Evolutionary conservation across 768 basidiomycete species (phyloP), one percentile per base, ranked within the genome.

Genomic region (Dentipellis sp.): DNA sequence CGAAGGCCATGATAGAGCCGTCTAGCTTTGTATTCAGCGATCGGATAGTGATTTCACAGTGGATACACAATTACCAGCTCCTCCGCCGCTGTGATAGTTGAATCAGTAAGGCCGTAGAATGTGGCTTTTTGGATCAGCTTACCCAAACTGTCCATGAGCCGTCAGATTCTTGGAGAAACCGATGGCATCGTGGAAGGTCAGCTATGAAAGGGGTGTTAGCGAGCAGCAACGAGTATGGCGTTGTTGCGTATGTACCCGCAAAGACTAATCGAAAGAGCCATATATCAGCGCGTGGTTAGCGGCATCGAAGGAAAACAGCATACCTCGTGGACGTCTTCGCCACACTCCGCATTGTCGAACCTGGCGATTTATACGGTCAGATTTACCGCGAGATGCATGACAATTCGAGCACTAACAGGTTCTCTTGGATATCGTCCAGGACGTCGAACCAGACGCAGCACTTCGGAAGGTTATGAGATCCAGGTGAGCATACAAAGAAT

Each of bases 381-480:
- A 29, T 29, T 29, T 29, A 29, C 29, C 3, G 29, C 29, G 3
- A 29, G 29, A 29, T 29, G 29, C 29, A 29, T 29, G 29, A 29
- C 6, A 6, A 3, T 29, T 29, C 29, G 6, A 6, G 6, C 14
- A 34, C 54, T 42, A 50, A 66, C 60, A 75, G 60, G 58, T 73
- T 71, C 21, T 59, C 58, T 56, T 74, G 74, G 38, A 75, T 58
- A 51, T 75, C 73, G 36, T 71, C 70, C 7, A 73, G 61, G 35
- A 76, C 63, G 48, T 74, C 69, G 63, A 73, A 72, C 62, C 72
- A 67, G n/a, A 60, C 66, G 55, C 73, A 74, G 62, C 74, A 75
- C 56, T 59, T 19, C 23, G 45, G 17, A 40, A 40, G 9, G 10
- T 11, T 42, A 4, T 4, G 8, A 40, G 14, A 8, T 10, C 34